These are phyloP conservation scores for Colletotrichum neosansevieriae DNA, from an alignment of 2,329 filamentous ascomycete species.

Conservation along the genomic window DNA sequence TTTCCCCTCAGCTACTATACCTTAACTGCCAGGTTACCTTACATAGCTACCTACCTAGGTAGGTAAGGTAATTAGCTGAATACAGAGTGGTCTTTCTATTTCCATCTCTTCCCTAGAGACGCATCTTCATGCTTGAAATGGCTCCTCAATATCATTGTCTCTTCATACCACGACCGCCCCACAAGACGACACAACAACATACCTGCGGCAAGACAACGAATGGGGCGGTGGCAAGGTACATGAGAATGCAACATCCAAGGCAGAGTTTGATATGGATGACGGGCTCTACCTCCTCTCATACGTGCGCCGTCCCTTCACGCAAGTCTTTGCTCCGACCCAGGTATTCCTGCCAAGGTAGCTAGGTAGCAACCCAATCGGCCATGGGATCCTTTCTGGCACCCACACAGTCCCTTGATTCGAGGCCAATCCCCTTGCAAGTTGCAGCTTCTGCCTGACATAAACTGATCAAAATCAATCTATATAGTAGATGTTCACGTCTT, in stretches of 20 bases:
- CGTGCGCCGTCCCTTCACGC: background rate
- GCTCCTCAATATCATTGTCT: background rate
- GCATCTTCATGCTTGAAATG: background rate
- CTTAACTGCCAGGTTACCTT: too few species aligned
- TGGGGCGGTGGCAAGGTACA: background rate
- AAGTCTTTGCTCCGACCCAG: too few species aligned
- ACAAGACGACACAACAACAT: background rate
- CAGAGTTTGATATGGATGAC: constrained; percentile 22
- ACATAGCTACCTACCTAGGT: too few species aligned
- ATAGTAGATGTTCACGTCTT: constrained; percentile 14
- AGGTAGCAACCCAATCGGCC: too few species aligned
- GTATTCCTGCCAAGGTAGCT: too few species aligned
- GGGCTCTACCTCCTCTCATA: constrained; percentile 5
- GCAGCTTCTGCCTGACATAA: too few species aligned
- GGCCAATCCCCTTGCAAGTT: too few species aligned
- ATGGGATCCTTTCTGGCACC: too few species aligned
- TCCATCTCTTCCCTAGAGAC: background rate
- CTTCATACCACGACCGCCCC: background rate
- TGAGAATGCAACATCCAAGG: background rate
- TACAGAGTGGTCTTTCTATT: background rate
- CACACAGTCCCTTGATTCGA: too few species aligned
- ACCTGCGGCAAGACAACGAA: background rate
- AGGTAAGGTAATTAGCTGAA: too few species aligned
- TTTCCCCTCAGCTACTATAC: background rate
- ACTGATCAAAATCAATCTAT: too few species aligned